A percentile compares a stretch with the other conserved stretches of the same genome.
Conservation (phyloP, 176 grass and related monocot species). For the Lolium rigidum region DNA sequence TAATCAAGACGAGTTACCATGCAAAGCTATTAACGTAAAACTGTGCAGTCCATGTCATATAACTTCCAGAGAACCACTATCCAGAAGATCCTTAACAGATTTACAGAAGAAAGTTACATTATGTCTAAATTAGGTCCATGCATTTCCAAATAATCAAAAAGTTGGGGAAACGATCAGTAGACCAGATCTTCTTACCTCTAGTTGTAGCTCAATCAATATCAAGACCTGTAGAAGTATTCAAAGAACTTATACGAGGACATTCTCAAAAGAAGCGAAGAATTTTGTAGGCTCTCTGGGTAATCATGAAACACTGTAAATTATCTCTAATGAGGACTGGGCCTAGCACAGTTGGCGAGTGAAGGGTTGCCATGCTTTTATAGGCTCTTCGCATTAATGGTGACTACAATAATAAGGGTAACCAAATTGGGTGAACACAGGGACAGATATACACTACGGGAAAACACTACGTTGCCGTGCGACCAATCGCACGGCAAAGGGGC, state of each 20-base stretch:
- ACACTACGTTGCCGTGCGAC: no score
- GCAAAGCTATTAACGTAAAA: background rate
- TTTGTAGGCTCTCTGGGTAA: background rate
- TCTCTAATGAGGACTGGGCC: no score
- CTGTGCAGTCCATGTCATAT: background rate
- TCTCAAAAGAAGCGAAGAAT: background rate
- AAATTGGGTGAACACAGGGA: background rate
- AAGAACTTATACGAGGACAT: background rate
- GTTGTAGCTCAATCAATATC: background rate
- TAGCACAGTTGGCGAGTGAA: no score
- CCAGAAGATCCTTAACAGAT: background rate
- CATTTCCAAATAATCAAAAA: slow-evolving; percentile 8
- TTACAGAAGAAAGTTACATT: background rate
- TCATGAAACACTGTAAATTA: no score
- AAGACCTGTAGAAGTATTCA: background rate
- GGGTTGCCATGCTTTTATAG: no score
- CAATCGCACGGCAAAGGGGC: no score
- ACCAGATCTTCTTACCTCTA: background rate
- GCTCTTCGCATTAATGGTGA: no score
- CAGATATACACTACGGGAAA: no score
- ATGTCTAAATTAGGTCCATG: background rate
- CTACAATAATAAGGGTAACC: no score
- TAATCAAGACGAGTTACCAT: background rate
- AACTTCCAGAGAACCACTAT: background rate
- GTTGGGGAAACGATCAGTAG: background rate